Evolutionary conservation across 1,284 basidiomycete genomes (phyloP).

Genomic region (Tilletia setariae): DNA sequence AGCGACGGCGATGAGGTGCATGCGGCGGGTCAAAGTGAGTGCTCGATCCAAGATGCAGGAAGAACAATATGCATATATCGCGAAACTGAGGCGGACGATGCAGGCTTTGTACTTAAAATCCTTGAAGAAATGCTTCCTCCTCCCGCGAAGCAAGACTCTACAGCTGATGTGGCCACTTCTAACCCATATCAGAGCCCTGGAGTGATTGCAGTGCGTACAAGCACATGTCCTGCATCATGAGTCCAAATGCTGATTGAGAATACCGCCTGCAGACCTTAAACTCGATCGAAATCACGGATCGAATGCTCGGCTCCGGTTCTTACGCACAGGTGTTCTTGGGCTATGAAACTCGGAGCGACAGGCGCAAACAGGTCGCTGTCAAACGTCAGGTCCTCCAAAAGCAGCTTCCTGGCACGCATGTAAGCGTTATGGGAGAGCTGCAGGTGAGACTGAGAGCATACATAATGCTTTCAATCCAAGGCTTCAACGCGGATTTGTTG

Average conservation of each 20-base stretch:
- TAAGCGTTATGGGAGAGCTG: background rate
- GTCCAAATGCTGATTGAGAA: too few species aligned
- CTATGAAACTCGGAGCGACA: background rate
- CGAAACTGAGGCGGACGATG: too few species aligned
- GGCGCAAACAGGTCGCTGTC: background rate
- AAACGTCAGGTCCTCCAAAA: background rate
- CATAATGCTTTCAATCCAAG: background rate
- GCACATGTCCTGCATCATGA: too few species aligned
- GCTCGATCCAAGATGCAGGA: background rate
- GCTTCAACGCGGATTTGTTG: background rate
- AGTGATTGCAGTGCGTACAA: too few species aligned
- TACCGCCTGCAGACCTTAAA: background rate
- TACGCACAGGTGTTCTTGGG: background rate
- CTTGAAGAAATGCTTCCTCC: too few species aligned
- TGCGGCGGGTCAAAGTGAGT: background rate
- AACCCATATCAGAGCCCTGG: too few species aligned
- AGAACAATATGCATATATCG: background rate
- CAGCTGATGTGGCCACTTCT: too few species aligned
- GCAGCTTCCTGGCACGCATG: conserved; percentile 1
- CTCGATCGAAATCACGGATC: background rate
- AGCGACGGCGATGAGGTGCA: conserved; percentile 1
- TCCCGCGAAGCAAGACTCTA: too few species aligned
- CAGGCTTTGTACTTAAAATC: too few species aligned
- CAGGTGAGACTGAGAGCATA: background rate
- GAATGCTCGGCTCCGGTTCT: background rate